These are phyloP conservation scores for Xanthoconium purpureum DNA, from an alignment of 768 basidiomycete species.

Conservation along the genomic window DNA sequence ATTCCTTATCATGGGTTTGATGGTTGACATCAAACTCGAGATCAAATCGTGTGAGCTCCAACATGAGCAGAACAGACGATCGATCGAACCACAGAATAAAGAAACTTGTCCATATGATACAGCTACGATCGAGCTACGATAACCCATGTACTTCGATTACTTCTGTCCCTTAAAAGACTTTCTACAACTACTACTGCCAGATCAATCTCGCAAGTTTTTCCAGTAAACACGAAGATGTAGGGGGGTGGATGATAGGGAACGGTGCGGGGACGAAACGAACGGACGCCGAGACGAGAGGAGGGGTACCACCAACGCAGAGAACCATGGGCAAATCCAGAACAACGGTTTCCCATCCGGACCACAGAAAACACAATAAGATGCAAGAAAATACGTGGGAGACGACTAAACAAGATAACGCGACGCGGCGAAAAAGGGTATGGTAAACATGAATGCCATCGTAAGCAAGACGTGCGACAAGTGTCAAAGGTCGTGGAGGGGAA, in stretches of 20 bases:
- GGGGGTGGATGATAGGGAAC: not conserved
- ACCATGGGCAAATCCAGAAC: conserved; percentile 17
- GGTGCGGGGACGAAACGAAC: conserved; percentile 8
- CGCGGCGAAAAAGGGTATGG: conserved; percentile 28
- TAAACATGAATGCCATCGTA: conserved; percentile 29
- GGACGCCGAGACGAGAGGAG: conserved; percentile 1
- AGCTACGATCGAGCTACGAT: conserved; percentile 21
- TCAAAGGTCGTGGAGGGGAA: conserved; percentile 10
- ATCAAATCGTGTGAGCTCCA: not conserved
- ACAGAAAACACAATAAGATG: conserved; percentile 22
- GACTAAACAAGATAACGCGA: conserved; percentile 32
- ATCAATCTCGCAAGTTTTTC: conserved; percentile 25
- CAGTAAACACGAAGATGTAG: conserved; percentile 22
- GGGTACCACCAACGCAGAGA: conserved; percentile 16
- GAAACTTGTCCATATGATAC: conserved; percentile 29
- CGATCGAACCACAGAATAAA: not conserved
- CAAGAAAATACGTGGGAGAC: conserved; percentile 18
- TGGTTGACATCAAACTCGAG: too few species aligned
- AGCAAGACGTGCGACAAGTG: conserved; percentile 29
- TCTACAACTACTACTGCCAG: conserved; percentile 30
- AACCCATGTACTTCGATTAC: conserved; percentile 30
- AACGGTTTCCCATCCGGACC: conserved; percentile 19
- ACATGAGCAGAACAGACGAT: too few species aligned
- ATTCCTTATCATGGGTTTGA: too few species aligned
- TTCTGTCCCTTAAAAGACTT: conserved; percentile 24